Evolutionary conservation across 441 rosid species (phyloP).

Genomic region (Macaranga tanarius): DNA sequence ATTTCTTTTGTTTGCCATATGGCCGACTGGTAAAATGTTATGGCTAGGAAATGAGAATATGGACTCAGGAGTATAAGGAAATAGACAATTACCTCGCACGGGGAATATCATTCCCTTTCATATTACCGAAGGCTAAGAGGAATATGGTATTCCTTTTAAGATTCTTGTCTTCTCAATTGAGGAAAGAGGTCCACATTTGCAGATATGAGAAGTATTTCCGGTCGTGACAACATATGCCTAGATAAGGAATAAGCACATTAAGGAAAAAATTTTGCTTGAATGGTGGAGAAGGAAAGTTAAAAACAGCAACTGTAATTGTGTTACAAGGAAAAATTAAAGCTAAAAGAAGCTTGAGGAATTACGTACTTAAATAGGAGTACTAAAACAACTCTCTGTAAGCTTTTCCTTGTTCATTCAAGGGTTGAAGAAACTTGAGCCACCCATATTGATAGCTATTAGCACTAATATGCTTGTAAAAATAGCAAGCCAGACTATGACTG

Average conservation of each 20-base stretch:
- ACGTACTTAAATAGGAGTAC: constrained; percentile 35
- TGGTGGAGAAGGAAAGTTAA: not conserved
- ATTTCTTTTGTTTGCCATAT: too few relatives aligned
- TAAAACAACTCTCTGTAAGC: constrained; percentile 21
- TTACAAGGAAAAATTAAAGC: constrained; percentile 7
- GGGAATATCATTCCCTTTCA: not conserved
- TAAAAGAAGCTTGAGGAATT: constrained; percentile 27
- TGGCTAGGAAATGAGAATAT: constrained; percentile 5
- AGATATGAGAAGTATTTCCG: not conserved
- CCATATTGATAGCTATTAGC: constrained; percentile 65
- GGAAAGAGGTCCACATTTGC: not conserved
- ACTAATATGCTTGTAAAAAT: constrained; percentile 63
- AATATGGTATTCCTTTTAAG: not conserved
- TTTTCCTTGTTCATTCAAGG: constrained; percentile 50
- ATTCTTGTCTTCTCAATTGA: not conserved
- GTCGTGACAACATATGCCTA: not conserved
- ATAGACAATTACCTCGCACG: constrained; percentile 8
- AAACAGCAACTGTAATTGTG: not conserved
- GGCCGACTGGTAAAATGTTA: not conserved
- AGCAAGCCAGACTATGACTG: constrained; percentile 64
- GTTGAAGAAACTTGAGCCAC: constrained; percentile 77
- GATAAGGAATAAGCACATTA: not conserved
- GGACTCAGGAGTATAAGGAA: not conserved
- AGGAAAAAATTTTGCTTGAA: not conserved
- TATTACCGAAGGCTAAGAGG: not conserved